These are phyloP conservation scores for Talaromyces islandicus DNA, from an alignment of 2,329 filamentous ascomycete genomes.

Conservation along the genomic window DNA sequence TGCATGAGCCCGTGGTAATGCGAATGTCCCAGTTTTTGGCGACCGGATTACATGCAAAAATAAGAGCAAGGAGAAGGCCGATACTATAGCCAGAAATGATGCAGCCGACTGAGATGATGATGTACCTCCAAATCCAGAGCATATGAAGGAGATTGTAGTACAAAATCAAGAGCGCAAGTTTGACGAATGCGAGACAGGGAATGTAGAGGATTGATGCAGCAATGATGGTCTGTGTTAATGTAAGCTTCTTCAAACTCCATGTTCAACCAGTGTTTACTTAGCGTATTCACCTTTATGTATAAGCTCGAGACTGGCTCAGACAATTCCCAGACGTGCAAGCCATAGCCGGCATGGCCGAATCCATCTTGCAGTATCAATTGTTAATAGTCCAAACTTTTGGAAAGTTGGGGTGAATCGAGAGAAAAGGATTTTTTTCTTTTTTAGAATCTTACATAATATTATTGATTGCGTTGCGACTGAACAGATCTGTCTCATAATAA, in stretches of 20 bases:
- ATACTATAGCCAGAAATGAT: conserved; percentile 9
- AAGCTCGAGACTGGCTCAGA: not conserved
- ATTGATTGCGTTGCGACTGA: not conserved
- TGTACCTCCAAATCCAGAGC: conserved; percentile 1
- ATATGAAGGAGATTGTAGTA: conserved; percentile 14
- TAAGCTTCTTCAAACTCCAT: no score
- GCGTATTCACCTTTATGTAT: not conserved
- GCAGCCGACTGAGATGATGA: conserved; percentile 6
- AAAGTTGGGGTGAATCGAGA: not conserved
- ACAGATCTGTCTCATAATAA: not conserved
- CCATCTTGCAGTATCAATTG: not conserved
- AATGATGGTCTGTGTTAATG: not conserved
- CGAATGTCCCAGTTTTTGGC: conserved; percentile 15
- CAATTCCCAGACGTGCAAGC: not conserved
- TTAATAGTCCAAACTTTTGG: not conserved
- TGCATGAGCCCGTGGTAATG: conserved; percentile 14
- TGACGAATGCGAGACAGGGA: conserved; percentile 15
- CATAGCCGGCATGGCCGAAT: not conserved
- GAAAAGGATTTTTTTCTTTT: no score
- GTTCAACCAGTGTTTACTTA: not conserved
- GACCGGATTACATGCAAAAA: conserved; percentile 19
- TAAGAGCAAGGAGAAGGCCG: conserved; percentile 4
- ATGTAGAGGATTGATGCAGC: conserved; percentile 14
- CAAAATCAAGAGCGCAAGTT: conserved; percentile 16
- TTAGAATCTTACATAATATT: conserved; percentile 1